Conservation (phyloP, 2,329 filamentous ascomycete genomes). For the Alternaria incomplexa region DNA sequence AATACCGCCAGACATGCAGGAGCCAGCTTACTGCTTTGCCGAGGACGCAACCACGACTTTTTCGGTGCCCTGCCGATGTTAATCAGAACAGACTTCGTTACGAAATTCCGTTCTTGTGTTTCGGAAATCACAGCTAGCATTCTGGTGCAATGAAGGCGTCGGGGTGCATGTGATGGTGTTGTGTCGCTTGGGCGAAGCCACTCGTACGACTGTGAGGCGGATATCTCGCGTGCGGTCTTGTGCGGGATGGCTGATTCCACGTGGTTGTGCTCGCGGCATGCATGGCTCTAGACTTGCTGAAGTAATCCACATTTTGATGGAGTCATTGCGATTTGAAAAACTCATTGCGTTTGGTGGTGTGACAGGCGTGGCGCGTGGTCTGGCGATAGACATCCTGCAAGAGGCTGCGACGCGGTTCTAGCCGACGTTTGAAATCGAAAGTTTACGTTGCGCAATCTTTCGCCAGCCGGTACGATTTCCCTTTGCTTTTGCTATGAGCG, state of each 20-base stretch:
- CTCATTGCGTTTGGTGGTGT: neutral
- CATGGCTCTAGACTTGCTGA: rapidly evolving
- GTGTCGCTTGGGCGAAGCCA: neutral
- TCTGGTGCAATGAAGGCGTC: neutral
- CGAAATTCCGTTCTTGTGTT: neutral
- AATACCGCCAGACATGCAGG: too few species aligned
- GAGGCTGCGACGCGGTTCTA: neutral
- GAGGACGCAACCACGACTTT: neutral
- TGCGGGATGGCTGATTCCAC: neutral
- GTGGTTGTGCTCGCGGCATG: neutral
- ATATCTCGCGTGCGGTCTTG: neutral
- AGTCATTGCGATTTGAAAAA: neutral
- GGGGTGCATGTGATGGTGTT: neutral
- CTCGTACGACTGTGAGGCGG: neutral
- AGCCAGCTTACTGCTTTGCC: neutral
- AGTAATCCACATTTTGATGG: neutral
- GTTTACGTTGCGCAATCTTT: neutral
- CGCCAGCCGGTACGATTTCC: neutral
- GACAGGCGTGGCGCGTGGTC: neutral
- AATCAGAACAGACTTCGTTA: rapidly evolving
- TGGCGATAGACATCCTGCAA: neutral
- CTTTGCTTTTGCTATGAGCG: neutral
- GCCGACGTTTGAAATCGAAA: neutral
- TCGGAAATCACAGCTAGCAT: neutral
- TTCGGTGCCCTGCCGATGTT: neutral